Evolutionary conservation across 495 filamentous ascomycete species (phyloP).

Genomic region (Penicillium canescens): DNA sequence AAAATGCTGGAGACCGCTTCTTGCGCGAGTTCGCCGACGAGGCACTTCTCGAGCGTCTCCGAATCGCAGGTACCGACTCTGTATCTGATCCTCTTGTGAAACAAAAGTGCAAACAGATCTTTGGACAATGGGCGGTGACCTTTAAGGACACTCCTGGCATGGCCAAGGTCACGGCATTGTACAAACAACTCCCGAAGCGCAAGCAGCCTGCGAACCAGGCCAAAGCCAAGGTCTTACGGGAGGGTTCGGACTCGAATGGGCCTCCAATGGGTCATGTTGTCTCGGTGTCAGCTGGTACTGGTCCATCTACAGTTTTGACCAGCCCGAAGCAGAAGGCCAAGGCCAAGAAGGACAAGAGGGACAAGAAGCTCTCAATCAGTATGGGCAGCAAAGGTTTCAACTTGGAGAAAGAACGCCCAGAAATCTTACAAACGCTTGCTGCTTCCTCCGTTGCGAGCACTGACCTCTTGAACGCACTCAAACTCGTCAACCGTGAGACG

Average conservation of each 20-base stretch:
- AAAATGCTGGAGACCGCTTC: slow-evolving; percentile 90
- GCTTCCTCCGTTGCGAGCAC: slow-evolving; percentile 85
- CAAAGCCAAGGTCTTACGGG: slow-evolving; percentile 76
- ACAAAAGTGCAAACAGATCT: slow-evolving; percentile 81
- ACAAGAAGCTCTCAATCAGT: slow-evolving; percentile 32
- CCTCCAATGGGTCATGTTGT: slow-evolving; percentile 53
- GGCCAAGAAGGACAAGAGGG: slow-evolving; percentile 40
- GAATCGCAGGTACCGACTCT: slow-evolving; percentile 81
- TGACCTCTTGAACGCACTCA: slow-evolving; percentile 85
- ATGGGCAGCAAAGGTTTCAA: slow-evolving; percentile 59
- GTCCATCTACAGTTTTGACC: slow-evolving; percentile 37
- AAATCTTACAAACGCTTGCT: slow-evolving; percentile 80
- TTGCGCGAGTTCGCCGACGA: slow-evolving; percentile 87
- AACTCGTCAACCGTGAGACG: slow-evolving; percentile 86
- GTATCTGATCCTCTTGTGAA: slow-evolving; percentile 84
- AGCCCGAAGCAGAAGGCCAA: slow-evolving; percentile 39
- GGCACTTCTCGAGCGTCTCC: slow-evolving; percentile 87
- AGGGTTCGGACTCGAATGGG: slow-evolving; percentile 63
- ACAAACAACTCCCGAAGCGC: slow-evolving; percentile 73
- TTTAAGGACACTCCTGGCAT: slow-evolving; percentile 85
- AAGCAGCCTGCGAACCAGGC: slow-evolving; percentile 67
- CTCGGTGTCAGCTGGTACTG: slow-evolving; percentile 42
- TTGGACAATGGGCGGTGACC: slow-evolving; percentile 80
- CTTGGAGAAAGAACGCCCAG: slow-evolving; percentile 81
- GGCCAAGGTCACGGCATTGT: slow-evolving; percentile 72